Conservation (phyloP, 495 filamentous ascomycete genomes). For the Trichoderma gamsii region DNA sequence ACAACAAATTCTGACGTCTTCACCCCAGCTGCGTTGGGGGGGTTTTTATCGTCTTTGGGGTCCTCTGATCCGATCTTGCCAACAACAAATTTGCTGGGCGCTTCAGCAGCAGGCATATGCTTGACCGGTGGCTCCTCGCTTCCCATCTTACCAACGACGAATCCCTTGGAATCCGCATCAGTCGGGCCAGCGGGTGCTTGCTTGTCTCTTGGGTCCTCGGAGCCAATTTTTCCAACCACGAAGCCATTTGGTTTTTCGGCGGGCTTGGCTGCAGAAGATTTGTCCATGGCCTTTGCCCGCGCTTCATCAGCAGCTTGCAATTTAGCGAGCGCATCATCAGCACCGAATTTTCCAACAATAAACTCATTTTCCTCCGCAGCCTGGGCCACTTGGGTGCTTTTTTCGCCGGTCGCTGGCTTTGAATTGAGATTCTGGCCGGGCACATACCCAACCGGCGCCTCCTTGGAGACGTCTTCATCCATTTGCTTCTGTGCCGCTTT, state of each 20-base stretch:
- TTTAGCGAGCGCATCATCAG: not conserved
- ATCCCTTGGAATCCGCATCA: not conserved
- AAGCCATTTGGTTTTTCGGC: not conserved
- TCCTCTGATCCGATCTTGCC: not conserved
- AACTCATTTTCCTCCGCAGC: not conserved
- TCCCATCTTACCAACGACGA: not conserved
- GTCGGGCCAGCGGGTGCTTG: not conserved
- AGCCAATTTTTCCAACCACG: not conserved
- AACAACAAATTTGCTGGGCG: not conserved
- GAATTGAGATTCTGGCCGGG: not conserved
- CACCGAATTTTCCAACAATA: not conserved
- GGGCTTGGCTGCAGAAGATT: not conserved
- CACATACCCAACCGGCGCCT: not conserved
- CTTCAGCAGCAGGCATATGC: not conserved
- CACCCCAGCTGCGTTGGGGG: not conserved
- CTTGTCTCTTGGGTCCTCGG: not conserved
- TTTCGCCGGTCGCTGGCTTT: not conserved
- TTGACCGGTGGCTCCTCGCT: not conserved
- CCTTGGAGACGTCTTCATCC: constrained; percentile 13
- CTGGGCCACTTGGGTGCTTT: not conserved
- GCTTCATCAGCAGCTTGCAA: not conserved
- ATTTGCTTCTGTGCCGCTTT: constrained; percentile 23
- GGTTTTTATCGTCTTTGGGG: not conserved
- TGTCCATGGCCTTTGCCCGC: not conserved
- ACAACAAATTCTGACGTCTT: not conserved